phyloP scores from a whole-genome alignment of 345 rosid genomes.

The Reutealis trisperma region DNA sequence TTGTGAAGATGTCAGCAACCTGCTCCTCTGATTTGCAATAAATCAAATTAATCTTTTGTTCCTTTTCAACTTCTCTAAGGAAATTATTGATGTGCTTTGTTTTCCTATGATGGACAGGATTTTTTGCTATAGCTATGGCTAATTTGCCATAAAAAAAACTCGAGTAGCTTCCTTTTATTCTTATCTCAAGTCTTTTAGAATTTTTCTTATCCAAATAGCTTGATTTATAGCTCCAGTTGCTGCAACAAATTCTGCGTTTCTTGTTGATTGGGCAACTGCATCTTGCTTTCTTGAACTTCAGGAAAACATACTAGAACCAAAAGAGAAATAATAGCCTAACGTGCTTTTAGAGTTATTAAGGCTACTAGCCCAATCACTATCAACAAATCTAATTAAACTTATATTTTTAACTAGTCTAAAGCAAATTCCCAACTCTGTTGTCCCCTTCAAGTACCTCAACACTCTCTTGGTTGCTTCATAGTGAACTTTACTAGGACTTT shows the following conservation, averaged over 20 bases:
- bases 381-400: background rate
- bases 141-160: background rate
- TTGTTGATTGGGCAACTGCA: background rate
- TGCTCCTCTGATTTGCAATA: too few species aligned
- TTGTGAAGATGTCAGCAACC: too few species aligned
- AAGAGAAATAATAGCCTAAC: background rate
- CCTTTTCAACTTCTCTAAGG: too few species aligned
- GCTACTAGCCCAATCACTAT: background rate
- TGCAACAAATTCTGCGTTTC: background rate
- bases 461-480: background rate
- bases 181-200: background rate
- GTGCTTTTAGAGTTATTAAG: background rate
- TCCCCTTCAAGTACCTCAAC: background rate
- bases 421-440: background rate
- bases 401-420: background rate
- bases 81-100: too few species aligned
- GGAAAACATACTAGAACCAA: too few species aligned
- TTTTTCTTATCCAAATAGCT: background rate
- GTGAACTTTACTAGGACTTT: background rate
- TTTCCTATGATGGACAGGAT: too few species aligned
- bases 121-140: too few species aligned
- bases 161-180: too few species aligned
- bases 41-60: too few species aligned
- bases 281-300: background rate
- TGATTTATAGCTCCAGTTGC: background rate